Evolutionary conservation across 2,329 filamentous ascomycete genomes (phyloP), one percentile per base, ranked within the genome.

Genomic region (Chaetomium strumarium): DNA sequence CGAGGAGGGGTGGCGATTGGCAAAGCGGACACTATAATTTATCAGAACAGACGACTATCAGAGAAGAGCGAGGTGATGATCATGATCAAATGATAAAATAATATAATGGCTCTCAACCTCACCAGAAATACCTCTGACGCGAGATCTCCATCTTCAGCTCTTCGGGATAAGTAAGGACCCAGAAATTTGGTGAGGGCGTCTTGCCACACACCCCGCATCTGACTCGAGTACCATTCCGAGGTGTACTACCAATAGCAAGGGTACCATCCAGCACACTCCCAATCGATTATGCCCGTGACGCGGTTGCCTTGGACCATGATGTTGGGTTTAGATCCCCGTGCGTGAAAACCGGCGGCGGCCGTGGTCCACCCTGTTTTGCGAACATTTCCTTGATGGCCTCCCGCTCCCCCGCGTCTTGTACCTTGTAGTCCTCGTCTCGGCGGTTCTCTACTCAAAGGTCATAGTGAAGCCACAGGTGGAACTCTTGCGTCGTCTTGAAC

Each of bases 281-380:
- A 70, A 53, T 70, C 67, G 33, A 68, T 62, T 12, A 79, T 74
- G 8, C 72, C 73, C 37, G 71, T 67, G 30, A 80, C 61, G 5
- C 68, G 60, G 48, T 72, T 68, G 5, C 65, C 69, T 7, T 62
- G 61, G 40, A 69, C 61, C 10, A 77, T 55, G 41, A 78, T 72
- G 55, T 78, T 77, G 19, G 60, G 59, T 68, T 71, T 8, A 78
- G 59, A 55, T 77, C 74, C 9, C 67, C 69, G 61, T 78, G 75
- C 13, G 74, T 75, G 58, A 79, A 75, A 7, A 71, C 67, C 2
- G 70, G 68, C 14, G 56, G 46, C n/a, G 61, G 60, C 65, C 45
- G 70, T 10, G 62, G 60, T 2, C 62, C 56, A 51, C 73, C 66
- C 44, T 75, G 72, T 50, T 58, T 60, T 4, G 41, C 56, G 1